phyloP scores from a whole-genome alignment of 495 filamentous ascomycete species.

The Podospora tetraspora region DNA sequence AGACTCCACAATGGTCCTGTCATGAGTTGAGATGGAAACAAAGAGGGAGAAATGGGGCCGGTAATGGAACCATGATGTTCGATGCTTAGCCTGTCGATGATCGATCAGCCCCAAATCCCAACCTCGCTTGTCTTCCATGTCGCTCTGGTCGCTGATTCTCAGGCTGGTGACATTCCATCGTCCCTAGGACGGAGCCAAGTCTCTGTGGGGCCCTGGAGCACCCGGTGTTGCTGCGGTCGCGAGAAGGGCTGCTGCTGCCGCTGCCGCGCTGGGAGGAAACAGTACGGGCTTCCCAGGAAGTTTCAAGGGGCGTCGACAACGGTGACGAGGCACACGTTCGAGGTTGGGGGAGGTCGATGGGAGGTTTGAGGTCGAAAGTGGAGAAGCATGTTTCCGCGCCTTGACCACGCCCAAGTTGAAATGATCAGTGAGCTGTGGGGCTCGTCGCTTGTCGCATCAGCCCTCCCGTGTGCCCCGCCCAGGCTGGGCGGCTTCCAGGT shows the following conservation, averaged over 20 bases:
- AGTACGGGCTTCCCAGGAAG: background rate
- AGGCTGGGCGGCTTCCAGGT: slow-evolving; percentile 10
- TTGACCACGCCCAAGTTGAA: background rate
- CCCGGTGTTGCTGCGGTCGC: background rate
- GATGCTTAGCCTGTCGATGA: background rate
- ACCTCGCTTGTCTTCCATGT: background rate
- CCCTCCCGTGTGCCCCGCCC: background rate
- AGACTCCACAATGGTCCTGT: slow-evolving; percentile 1
- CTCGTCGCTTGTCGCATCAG: slow-evolving; percentile 19
- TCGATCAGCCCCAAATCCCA: background rate
- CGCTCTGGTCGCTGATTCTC: background rate
- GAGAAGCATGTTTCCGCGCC: slow-evolving; percentile 12
- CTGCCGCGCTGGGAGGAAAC: background rate
- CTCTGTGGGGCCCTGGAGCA: background rate
- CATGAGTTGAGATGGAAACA: background rate
- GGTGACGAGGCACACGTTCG: background rate
- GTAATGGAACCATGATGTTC: background rate
- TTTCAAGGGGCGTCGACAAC: slow-evolving; percentile 13
- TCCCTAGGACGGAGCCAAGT: background rate
- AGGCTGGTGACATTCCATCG: background rate
- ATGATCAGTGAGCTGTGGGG: slow-evolving; percentile 6
- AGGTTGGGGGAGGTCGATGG: background rate
- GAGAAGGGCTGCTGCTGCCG: background rate
- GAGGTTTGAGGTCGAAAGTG: slow-evolving; percentile 8
- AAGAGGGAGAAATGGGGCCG: background rate